Percentiles rank a stretch among this genome's conserved stretches.
Conservation (phyloP, 2,329 filamentous ascomycete genomes). For the Colletotrichum spaethianum region DNA sequence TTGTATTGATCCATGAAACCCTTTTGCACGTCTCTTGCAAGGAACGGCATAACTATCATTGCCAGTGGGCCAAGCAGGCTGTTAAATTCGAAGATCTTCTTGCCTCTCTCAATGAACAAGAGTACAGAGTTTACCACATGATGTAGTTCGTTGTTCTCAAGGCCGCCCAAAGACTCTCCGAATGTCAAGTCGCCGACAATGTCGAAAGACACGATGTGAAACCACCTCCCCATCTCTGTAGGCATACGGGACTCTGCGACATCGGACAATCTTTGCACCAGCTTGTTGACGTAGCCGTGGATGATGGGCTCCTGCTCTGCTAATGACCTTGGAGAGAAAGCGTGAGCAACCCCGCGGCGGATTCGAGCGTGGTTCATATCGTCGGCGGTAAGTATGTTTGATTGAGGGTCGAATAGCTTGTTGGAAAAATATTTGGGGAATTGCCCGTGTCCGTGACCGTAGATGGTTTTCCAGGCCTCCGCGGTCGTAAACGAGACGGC, state of each 20-base stretch:
- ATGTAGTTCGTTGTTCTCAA: constrained; percentile 44
- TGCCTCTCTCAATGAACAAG: constrained; percentile 24
- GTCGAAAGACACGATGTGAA: constrained; percentile 46
- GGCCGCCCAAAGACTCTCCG: constrained; percentile 47
- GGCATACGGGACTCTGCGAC: constrained; percentile 21
- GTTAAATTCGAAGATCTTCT: constrained; percentile 26
- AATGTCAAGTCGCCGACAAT: constrained; percentile 49
- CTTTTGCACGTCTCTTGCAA: too few relatives aligned
- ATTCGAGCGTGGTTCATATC: constrained; percentile 20
- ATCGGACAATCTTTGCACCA: constrained; percentile 43
- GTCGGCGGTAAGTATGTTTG: constrained; percentile 6
- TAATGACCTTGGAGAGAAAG: constrained; percentile 48
- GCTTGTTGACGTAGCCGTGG: constrained; percentile 44
- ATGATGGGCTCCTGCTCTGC: constrained; percentile 48
- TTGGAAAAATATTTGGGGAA: not conserved
- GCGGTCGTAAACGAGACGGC: constrained; percentile 59
- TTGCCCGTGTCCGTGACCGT: constrained; percentile 3
- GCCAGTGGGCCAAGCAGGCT: constrained; percentile 1
- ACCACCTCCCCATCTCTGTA: constrained; percentile 16
- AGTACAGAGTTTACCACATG: constrained; percentile 46
- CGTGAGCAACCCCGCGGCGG: constrained; percentile 43
- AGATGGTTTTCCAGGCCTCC: constrained; percentile 55
- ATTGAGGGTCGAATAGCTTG: constrained; percentile 14
- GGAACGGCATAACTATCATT: constrained; percentile 7
- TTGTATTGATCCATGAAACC: constrained; percentile 9